Evolutionary conservation across 2,329 filamentous ascomycete genomes (phyloP).

Genomic region (Cordyceps tenuipes): DNA sequence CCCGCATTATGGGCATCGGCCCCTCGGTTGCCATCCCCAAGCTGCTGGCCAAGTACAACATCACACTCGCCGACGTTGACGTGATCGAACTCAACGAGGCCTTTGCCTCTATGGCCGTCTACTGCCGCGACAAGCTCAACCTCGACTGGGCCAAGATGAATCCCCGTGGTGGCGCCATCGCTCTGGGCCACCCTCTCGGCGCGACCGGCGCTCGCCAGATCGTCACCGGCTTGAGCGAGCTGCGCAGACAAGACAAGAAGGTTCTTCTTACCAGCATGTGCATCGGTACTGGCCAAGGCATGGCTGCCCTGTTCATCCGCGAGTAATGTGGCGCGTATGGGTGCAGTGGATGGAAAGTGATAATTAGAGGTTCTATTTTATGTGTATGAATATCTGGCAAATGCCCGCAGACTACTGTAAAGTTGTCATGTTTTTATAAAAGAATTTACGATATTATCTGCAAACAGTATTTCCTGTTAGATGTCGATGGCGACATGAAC

Average conservation of each 20-base stretch:
- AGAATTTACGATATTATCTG: neutral
- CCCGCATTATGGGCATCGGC: constrained; percentile 94
- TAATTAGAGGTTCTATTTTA: neutral
- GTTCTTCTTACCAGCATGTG: constrained; percentile 89
- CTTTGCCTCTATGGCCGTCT: constrained; percentile 95
- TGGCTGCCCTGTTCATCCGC: constrained; percentile 55
- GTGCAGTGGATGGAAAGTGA: neutral
- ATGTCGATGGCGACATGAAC: too few relatives aligned
- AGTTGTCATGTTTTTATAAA: constrained; percentile 4
- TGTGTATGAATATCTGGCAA: constrained; percentile 11
- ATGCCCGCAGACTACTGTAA: neutral
- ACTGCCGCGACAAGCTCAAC: constrained; percentile 68
- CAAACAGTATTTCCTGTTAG: too few relatives aligned
- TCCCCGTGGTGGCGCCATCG: constrained; percentile 72
- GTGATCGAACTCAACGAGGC: constrained; percentile 95
- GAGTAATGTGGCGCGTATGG: neutral
- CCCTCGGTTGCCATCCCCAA: constrained; percentile 70
- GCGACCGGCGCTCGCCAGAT: constrained; percentile 73
- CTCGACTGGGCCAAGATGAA: constrained; percentile 73
- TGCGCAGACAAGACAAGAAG: constrained; percentile 79
- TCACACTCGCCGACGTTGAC: constrained; percentile 76
- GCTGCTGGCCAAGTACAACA: constrained; percentile 70
- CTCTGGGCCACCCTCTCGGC: constrained; percentile 74
- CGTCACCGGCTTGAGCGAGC: constrained; percentile 82
- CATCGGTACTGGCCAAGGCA: constrained; percentile 61